These are phyloP conservation scores for Amyloporia xantha DNA, from an alignment of 768 basidiomycete species.

Conservation along the genomic window DNA sequence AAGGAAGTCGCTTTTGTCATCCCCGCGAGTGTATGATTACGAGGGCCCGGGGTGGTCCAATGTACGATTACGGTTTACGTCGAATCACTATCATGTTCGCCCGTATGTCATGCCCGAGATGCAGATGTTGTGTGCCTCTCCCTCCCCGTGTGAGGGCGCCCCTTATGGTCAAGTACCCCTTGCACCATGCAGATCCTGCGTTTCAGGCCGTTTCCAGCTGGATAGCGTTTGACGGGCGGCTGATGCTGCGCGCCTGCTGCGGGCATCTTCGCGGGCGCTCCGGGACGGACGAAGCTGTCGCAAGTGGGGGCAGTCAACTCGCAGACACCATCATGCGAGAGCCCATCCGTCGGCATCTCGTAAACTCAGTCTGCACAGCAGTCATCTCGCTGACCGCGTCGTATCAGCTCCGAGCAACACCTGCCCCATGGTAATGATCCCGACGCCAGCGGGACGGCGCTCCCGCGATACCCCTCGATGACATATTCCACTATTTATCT, in stretches of 20 bases:
- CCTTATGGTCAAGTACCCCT: too few relatives aligned
- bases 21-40: not conserved
- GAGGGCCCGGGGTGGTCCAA: not conserved
- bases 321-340: not conserved
- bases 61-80: too few relatives aligned
- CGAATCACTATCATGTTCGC: too few relatives aligned
- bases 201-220: slow-evolving; percentile 1
- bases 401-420: too few relatives aligned
- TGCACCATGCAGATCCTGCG: not conserved
- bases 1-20: not conserved
- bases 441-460: not conserved
- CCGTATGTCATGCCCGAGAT: too few relatives aligned
- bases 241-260: not conserved
- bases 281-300: slow-evolving; percentile 5
- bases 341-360: not conserved
- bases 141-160: too few relatives aligned
- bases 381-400: too few relatives aligned
- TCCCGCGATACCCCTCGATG: not conserved
- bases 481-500: not conserved
- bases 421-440: too few relatives aligned
- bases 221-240: not conserved
- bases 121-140: too few relatives aligned
- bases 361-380: too few relatives aligned
- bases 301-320: not conserved
- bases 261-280: slow-evolving; percentile 1